phyloP scores from a whole-genome alignment of 352 stramenopile genomes.

The Heterotrichella gracilis region DNA sequence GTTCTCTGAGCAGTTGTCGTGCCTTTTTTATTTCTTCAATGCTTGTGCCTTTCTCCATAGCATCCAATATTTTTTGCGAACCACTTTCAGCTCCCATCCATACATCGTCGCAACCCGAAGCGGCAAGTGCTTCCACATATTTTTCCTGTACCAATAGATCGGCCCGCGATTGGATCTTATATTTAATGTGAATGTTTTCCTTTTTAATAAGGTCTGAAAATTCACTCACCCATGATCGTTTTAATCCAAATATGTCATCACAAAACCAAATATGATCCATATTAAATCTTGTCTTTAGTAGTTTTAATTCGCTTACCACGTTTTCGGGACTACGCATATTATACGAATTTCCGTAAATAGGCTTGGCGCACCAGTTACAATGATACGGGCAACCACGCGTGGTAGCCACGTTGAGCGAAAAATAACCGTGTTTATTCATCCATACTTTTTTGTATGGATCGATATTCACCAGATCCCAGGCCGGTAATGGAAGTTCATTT shows the following conservation, averaged over 20 bases:
- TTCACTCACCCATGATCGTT: background rate
- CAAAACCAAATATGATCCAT: background rate
- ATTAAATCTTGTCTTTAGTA: background rate
- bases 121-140: background rate
- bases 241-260: conserved; percentile 1
- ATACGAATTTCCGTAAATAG: background rate
- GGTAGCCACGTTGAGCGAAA: background rate
- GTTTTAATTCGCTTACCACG: background rate
- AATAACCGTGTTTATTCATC: background rate
- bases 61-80: background rate
- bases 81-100: background rate
- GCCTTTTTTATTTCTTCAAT: background rate
- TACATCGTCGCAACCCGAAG: background rate
- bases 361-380: background rate
- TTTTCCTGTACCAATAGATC: background rate
- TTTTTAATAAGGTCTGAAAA: background rate
- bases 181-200: background rate
- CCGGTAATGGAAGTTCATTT: background rate
- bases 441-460: background rate
- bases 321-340: background rate
- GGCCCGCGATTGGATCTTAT: background rate
- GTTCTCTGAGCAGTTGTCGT: background rate
- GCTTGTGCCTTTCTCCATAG: background rate
- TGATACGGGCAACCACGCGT: background rate
- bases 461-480: background rate